A percentile compares a stretch with the other conserved stretches of the same genome.
phyloP scores from a whole-genome alignment of 2,329 filamentous ascomycete species.

The Ophiognomonia clavigignenti-juglandacearum region DNA sequence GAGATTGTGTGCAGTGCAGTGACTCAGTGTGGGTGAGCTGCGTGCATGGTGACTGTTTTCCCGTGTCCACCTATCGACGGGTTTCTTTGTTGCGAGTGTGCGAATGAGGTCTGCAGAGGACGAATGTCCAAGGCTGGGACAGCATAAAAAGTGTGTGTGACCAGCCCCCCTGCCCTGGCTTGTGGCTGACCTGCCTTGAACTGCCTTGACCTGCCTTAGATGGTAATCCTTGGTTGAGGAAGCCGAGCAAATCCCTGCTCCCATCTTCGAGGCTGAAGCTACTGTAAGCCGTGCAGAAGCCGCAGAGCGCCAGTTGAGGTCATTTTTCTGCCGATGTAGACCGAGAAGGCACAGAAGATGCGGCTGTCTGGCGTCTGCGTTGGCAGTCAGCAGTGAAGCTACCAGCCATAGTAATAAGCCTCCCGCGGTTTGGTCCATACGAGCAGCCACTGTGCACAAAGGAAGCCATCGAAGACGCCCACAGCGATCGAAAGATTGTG shows the following conservation, averaged over 20 bases:
- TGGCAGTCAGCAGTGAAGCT: no score
- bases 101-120: conserved; percentile 1
- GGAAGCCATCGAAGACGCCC: no score
- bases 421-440: no score
- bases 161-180: conserved; percentile 1
- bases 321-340: no score
- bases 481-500: no score
- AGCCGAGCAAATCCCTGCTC: conserved; percentile 7
- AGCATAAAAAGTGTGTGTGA: not conserved
- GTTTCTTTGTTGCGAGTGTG: not conserved
- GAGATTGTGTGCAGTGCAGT: no score
- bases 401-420: no score
- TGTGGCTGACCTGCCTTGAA: not conserved
- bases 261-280: conserved; percentile 12
- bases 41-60: not conserved
- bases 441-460: no score
- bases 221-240: not conserved
- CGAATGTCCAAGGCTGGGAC: conserved; percentile 10
- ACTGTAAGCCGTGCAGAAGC: no score
- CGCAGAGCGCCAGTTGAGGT: no score
- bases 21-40: not conserved
- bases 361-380: no score
- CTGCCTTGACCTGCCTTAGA: conserved; percentile 1
- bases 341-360: no score
- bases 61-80: not conserved